Evolutionary conservation across 78 protist species (phyloP).

Genomic region (Diacronema lutheri): DNA sequence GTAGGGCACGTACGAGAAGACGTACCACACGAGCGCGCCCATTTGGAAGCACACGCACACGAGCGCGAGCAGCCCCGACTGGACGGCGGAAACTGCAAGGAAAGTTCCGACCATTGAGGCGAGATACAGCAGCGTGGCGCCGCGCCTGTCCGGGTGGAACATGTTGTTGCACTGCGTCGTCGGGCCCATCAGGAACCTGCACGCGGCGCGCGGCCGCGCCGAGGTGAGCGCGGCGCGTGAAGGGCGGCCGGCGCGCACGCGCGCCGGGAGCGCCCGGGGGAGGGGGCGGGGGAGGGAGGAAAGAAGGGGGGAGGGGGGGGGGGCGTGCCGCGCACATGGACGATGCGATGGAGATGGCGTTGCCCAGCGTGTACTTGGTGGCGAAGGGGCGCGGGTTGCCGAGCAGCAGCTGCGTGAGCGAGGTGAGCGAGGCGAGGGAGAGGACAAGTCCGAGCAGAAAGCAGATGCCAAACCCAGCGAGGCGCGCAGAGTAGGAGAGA

Average conservation of each 20-base stretch:
- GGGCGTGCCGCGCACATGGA: too few species aligned
- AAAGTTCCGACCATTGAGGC: neutral
- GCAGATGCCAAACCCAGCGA: slow-evolving; percentile 5
- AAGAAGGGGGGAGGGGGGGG: too few species aligned
- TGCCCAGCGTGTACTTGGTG: neutral
- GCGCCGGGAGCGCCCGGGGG: too few species aligned
- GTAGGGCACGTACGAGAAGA: neutral
- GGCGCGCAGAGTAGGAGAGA: neutral
- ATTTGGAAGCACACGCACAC: neutral
- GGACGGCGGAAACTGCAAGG: neutral
- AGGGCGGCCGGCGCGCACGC: too few species aligned
- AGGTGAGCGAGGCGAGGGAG: neutral
- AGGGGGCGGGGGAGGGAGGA: too few species aligned
- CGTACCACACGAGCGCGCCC: neutral
- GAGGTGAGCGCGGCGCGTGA: too few species aligned
- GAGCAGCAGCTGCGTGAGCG: neutral
- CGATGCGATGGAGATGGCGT: neutral
- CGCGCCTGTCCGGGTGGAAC: neutral
- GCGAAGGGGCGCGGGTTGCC: neutral
- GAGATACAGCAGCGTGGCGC: neutral
- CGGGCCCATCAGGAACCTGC: slow-evolving; percentile 1
- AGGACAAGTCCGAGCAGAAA: neutral
- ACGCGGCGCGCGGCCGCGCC: too few species aligned
- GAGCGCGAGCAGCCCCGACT: neutral
- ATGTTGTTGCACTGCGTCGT: neutral